Base-by-base conservation (phyloP, 306 rosid species). In the Prunus mume region DNA sequence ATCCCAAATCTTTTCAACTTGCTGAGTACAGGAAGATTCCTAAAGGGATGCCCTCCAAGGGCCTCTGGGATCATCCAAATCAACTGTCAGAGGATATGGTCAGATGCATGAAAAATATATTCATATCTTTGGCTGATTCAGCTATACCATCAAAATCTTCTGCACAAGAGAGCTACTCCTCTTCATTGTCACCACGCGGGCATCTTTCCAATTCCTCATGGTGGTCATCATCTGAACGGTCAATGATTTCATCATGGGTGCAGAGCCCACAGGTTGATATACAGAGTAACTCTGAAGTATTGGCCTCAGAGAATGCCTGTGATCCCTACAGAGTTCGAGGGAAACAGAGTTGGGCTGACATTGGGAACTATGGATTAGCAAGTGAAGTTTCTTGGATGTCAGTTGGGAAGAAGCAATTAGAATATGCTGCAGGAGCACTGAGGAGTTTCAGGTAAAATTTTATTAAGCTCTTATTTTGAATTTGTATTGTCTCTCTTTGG, bases 361-460 rank as follows among this genome's bases (percentile, higher is more conserved):
- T 85, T 74, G 96, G 96, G 76, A 88, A 76, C 79, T 90, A 90
- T 63, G 86, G 88, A 64, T 81, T 84, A 63, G 91, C 90, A 24
- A 74, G 83, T 75, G 96, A 90, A 83, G 96, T 90, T 75, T 88
- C 96, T 83, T 90, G 96, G 96, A 90, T 90, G 96, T 90, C 96
- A 47, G 96, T 90, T 72, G 96, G 96, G 18, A 88, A 88, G 83
- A 86, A 90, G 81, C 96, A 90, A 82, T 78, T 90, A 72, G 96
- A 90, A 75, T 90, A 86, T 73, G 96, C 96, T 78, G 89, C 96
- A 22, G 96, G 87, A 63, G 96, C 92, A 22, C 79, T 90, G 72
- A 73, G 87, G 85, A 83, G 83, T 78, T 90, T 90, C 82, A 89
- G 96, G 96, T 90, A 79, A 60, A n/a, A 43, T 58, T 52, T 47